Conservation (phyloP, 139 green algal species). For the Microglena sp. region DNA sequence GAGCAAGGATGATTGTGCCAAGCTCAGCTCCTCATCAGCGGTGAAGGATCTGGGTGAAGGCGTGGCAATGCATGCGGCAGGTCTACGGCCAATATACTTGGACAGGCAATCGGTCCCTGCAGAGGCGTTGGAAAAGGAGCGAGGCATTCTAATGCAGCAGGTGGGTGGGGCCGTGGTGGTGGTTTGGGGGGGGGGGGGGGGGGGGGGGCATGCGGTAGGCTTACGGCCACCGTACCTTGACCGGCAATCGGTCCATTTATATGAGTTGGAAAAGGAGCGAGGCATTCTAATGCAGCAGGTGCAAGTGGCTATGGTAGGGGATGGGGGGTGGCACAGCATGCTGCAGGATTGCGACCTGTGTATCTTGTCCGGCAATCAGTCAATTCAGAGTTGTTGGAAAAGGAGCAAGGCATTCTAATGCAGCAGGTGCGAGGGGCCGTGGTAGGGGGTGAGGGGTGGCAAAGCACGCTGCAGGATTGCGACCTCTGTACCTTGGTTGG, state of each 20-base stretch:
- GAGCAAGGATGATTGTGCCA: no score
- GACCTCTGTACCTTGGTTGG: slow-evolving; percentile 44
- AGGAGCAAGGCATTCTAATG: slow-evolving; percentile 31
- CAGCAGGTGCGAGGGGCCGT: slow-evolving; percentile 18
- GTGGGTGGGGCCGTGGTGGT: background rate
- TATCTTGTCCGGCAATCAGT: slow-evolving; percentile 42
- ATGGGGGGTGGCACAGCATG: slow-evolving; percentile 52
- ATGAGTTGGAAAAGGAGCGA: slow-evolving; percentile 42
- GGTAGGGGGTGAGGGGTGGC: slow-evolving; percentile 30
- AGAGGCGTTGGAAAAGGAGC: slow-evolving; percentile 42
- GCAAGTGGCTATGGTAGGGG: slow-evolving; percentile 5
- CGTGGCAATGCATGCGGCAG: slow-evolving; percentile 66
- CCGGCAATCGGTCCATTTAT: slow-evolving; percentile 23
- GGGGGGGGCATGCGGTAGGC: slow-evolving; percentile 66
- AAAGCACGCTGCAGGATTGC: slow-evolving; percentile 65
- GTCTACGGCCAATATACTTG: slow-evolving; percentile 50
- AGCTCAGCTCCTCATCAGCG: no score
- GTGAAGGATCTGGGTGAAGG: slow-evolving; percentile 34
- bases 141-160: slow-evolving; percentile 28
- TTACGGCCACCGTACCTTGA: slow-evolving; percentile 49
- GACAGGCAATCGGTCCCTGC: slow-evolving; percentile 27
- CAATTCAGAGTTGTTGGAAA: slow-evolving; percentile 33
- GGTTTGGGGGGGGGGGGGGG: slow-evolving; percentile 17
- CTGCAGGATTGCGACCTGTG: slow-evolving; percentile 53
- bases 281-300: slow-evolving; percentile 30